Evolutionary conservation across 257 asterid species (phyloP).

Genomic region (Coffea canephora): DNA sequence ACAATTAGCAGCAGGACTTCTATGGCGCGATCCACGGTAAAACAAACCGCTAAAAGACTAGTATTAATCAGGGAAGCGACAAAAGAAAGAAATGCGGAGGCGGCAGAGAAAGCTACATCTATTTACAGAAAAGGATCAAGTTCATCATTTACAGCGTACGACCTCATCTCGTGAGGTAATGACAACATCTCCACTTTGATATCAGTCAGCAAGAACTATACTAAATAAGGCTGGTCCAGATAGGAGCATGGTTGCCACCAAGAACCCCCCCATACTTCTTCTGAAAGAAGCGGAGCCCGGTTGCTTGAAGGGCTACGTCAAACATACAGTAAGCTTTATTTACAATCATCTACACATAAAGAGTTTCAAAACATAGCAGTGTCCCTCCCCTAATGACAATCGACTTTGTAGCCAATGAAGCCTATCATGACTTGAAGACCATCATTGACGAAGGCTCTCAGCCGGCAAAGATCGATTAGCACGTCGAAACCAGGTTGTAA

Average conservation of each 20-base stretch:
- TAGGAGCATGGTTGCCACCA: no score
- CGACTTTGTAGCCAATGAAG: background rate
- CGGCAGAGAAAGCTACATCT: background rate
- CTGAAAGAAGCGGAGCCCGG: background rate
- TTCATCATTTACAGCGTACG: background rate
- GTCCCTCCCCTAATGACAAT: background rate
- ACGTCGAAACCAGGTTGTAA: constrained; percentile 92
- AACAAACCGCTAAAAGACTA: background rate
- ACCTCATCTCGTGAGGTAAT: background rate
- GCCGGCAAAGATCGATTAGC: constrained; percentile 49
- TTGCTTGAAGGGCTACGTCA: background rate
- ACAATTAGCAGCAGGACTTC: background rate
- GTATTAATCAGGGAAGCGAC: background rate
- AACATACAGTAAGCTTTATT: background rate
- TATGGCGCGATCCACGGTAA: background rate
- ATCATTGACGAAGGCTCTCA: constrained; percentile 15
- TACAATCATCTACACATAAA: background rate
- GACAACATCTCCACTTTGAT: background rate
- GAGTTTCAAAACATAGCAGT: background rate
- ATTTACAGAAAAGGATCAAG: background rate
- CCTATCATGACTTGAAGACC: background rate
- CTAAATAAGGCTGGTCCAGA: background rate
- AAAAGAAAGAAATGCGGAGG: background rate
- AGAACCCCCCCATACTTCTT: background rate
- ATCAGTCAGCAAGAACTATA: background rate